Evolutionary conservation across 495 filamentous ascomycete genomes (phyloP).

Genomic region (Pyrenopolyporus hunteri): DNA sequence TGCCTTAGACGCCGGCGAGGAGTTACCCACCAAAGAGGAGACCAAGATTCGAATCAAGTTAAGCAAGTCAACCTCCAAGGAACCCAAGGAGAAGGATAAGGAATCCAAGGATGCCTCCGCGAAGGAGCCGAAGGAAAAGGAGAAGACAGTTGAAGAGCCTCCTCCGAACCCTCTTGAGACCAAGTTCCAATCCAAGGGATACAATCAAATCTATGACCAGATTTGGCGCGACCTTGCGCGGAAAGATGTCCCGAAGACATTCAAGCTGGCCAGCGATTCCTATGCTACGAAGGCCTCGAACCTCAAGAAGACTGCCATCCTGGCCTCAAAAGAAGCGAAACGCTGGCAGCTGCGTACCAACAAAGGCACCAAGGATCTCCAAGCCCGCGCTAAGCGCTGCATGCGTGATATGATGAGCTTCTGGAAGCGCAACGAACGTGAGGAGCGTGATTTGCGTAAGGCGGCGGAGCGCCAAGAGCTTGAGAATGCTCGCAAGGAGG

Average conservation of each 20-base stretch:
- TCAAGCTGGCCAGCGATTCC: conserved; percentile 81
- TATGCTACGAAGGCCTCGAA: conserved; percentile 86
- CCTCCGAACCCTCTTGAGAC: conserved; percentile 52
- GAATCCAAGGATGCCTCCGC: conserved; percentile 46
- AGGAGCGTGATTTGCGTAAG: conserved; percentile 93
- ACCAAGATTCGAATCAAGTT: conserved; percentile 65
- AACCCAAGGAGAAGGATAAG: conserved; percentile 54
- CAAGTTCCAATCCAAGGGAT: conserved; percentile 85
- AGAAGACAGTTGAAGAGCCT: conserved; percentile 64
- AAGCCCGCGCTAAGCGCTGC: conserved; percentile 93
- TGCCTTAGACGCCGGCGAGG: conserved; percentile 81
- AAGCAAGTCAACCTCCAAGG: conserved; percentile 55
- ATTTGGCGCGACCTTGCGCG: conserved; percentile 95
- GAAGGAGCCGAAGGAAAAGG: conserved; percentile 71
- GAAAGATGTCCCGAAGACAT: conserved; percentile 92
- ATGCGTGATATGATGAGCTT: conserved; percentile 99
- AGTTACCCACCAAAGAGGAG: conserved; percentile 74
- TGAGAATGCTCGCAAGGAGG: conserved; percentile 93
- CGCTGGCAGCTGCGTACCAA: conserved; percentile 97
- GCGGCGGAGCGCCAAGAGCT: conserved; percentile 95
- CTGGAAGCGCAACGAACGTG: conserved; percentile 98
- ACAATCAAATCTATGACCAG: conserved; percentile 96
- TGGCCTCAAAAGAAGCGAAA: conserved; percentile 96
- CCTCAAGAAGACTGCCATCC: conserved; percentile 93
- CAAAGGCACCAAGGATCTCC: conserved; percentile 97